Base-by-base conservation (phyloP, 1,284 basidiomycete species). In the Peniophora sp. region DNA sequence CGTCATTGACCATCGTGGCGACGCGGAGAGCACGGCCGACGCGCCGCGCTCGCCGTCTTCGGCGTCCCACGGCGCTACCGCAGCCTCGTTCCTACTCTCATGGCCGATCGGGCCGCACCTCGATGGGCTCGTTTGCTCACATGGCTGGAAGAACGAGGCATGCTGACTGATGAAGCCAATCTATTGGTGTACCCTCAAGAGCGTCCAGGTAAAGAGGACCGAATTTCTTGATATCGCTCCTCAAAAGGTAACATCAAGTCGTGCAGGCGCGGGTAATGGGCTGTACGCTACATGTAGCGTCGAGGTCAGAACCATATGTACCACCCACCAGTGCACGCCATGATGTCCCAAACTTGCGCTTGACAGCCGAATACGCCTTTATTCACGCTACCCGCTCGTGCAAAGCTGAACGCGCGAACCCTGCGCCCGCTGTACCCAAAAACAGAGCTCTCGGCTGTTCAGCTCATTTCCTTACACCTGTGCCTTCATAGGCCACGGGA, bases 381-480 rank as follows among this genome's bases (percentile, higher is more conserved):
- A 18, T 80, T 93, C 58, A 74, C 74, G 11, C 71, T 93, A 17
- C 91, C 91, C 6, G 72, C 78, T 1, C 66, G 66, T n/a, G 79
- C 81, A 0, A 65, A 94, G 57, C 66, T 92, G 55, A 94, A 92
- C 63, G 68, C 75, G 41, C 69, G 74, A 48, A 90, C 90, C 0
- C 70, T 92, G 27, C 64, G 65, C 35, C 64, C 68, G 2, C 64
- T 76, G 47, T 85, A 87, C 61, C 76, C 79, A 53, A 45, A 50
- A 27, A 37, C 54, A 14, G 61, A 22, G 55, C 62, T 90, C 50
- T 77, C 74, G 8, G 83, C 83, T 9, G 76, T 74, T 0, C 78
- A 81, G 55, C 61, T 77, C 2, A 66, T 81, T 12, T 71, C 76
- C 0, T 57, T 81, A 20, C 75, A 79, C 61, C 62, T 81, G 11